A percentile compares a stretch with the other conserved stretches of the same genome.
phyloP scores from a whole-genome alignment of 176 grass and related monocot genomes.

The Bonia amplexicaulis region DNA sequence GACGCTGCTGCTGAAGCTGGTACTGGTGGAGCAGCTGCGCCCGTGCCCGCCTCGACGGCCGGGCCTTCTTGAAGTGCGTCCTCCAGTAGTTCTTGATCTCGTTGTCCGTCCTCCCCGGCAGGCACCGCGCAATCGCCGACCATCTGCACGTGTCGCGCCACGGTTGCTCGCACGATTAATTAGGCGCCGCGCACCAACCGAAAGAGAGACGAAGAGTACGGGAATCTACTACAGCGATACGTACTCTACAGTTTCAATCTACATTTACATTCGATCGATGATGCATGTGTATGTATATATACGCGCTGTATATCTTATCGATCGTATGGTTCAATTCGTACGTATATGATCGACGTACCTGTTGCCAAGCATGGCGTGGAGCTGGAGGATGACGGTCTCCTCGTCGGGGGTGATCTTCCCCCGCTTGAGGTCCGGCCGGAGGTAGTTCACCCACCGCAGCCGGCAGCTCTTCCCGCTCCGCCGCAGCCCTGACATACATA shows the following conservation, averaged over 20 bases:
- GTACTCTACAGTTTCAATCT: not conserved
- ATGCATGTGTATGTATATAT: not conserved
- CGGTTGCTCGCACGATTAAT: not conserved
- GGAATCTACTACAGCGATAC: slow-evolving; percentile 8
- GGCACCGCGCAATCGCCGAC: slow-evolving; percentile 92
- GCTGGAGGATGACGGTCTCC: slow-evolving; percentile 82
- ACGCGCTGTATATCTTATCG: no score
- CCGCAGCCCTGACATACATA: slow-evolving; percentile 46
- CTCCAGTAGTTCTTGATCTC: slow-evolving; percentile 99
- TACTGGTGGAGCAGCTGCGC: slow-evolving; percentile 60
- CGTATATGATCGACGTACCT: slow-evolving; percentile 43
- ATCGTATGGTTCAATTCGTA: not conserved
- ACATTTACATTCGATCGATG: not conserved
- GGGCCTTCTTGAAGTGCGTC: slow-evolving; percentile 90
- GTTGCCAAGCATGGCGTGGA: slow-evolving; percentile 86
- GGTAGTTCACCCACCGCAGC: slow-evolving; percentile 96
- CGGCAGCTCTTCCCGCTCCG: slow-evolving; percentile 93
- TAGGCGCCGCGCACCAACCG: slow-evolving; percentile 28
- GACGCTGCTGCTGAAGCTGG: slow-evolving; percentile 35
- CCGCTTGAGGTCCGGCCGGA: slow-evolving; percentile 90
- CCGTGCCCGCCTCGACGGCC: slow-evolving; percentile 47
- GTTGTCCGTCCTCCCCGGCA: slow-evolving; percentile 97
- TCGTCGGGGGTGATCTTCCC: slow-evolving; percentile 88
- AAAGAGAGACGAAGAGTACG: not conserved
- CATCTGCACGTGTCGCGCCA: slow-evolving; percentile 44